phyloP scores from a whole-genome alignment of 1,139 yeast genomes.

The Geotrichum carabidarum region DNA sequence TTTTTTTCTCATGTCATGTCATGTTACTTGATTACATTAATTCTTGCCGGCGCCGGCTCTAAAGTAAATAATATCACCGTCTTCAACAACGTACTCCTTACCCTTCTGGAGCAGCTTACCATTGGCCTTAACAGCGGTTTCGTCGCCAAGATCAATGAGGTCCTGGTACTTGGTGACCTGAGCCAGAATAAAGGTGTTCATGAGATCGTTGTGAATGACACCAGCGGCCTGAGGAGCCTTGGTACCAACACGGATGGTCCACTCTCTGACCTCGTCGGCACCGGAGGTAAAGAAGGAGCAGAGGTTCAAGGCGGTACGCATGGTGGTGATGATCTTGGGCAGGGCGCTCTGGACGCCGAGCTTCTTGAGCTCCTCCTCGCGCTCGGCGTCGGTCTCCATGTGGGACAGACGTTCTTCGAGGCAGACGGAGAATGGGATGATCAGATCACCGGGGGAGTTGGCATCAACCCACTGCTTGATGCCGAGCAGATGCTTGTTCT shows the following conservation, averaged over 20 bases:
- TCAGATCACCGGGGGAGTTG: slow-evolving; percentile 88
- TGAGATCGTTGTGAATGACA: slow-evolving; percentile 82
- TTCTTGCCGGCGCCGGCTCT: slow-evolving; percentile 96
- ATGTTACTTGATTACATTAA: slow-evolving; percentile 28
- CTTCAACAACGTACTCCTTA: slow-evolving; percentile 91
- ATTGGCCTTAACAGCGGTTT: slow-evolving; percentile 78
- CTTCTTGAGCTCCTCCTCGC: slow-evolving; percentile 81
- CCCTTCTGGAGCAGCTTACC: slow-evolving; percentile 94
- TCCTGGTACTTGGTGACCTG: slow-evolving; percentile 85
- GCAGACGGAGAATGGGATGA: slow-evolving; percentile 89
- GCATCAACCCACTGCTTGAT: slow-evolving; percentile 97
- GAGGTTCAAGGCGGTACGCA: slow-evolving; percentile 64
- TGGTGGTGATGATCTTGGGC: slow-evolving; percentile 73
- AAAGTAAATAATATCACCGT: slow-evolving; percentile 87
- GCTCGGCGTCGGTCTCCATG: slow-evolving; percentile 87
- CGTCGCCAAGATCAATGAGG: slow-evolving; percentile 78
- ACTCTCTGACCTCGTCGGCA: slow-evolving; percentile 81
- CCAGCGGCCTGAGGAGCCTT: slow-evolving; percentile 93
- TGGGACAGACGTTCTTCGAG: slow-evolving; percentile 89
- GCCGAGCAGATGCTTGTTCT: slow-evolving; percentile 86
- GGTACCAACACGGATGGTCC: slow-evolving; percentile 79
- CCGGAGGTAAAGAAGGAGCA: slow-evolving; percentile 93
- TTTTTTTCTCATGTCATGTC: neutral
- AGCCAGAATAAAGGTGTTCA: slow-evolving; percentile 77
- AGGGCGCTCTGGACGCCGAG: slow-evolving; percentile 80